Evolutionary conservation across 257 asterid genomes (phyloP).

Genomic region (Craterostigma plantagineum): DNA sequence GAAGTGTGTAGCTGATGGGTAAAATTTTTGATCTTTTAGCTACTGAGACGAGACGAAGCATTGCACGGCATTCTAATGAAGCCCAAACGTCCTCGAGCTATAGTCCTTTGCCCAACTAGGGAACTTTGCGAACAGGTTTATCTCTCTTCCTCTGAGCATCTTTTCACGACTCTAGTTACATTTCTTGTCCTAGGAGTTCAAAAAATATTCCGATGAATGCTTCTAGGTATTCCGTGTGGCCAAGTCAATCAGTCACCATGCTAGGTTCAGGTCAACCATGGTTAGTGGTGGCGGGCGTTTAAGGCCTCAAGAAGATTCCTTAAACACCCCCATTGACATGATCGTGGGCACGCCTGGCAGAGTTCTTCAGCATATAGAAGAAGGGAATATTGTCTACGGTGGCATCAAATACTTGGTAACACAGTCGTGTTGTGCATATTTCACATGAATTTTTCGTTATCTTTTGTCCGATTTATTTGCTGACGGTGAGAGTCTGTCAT

Average conservation of each 20-base stretch:
- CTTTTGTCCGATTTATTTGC: neutral
- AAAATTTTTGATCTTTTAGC: constrained; percentile 21
- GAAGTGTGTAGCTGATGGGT: too few species aligned
- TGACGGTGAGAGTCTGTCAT: neutral
- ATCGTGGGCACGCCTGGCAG: constrained; percentile 98
- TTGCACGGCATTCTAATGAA: constrained; percentile 72
- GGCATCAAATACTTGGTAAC: constrained; percentile 84
- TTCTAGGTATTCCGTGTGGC: constrained; percentile 75
- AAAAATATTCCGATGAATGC: constrained; percentile 5
- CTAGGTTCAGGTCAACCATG: constrained; percentile 91
- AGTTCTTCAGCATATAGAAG: constrained; percentile 90
- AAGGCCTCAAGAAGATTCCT: constrained; percentile 87
- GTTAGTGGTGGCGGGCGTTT: constrained; percentile 94
- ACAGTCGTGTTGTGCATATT: constrained; percentile 3
- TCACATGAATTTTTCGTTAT: constrained; percentile 1
- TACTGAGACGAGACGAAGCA: constrained; percentile 72
- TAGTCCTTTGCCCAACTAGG: constrained; percentile 95
- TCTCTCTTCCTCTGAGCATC: constrained; percentile 4
- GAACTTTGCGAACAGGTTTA: constrained; percentile 99
- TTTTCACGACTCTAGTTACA: constrained; percentile 1
- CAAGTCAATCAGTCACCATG: constrained; percentile 77
- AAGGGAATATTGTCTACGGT: constrained; percentile 89
- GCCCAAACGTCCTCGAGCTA: constrained; percentile 94
- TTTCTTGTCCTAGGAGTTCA: neutral
- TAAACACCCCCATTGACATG: constrained; percentile 87